Percentiles rank a stretch among this genome's conserved stretches.
Conservation (phyloP, 75 land plant genomes). For the Gnetum montanum region DNA sequence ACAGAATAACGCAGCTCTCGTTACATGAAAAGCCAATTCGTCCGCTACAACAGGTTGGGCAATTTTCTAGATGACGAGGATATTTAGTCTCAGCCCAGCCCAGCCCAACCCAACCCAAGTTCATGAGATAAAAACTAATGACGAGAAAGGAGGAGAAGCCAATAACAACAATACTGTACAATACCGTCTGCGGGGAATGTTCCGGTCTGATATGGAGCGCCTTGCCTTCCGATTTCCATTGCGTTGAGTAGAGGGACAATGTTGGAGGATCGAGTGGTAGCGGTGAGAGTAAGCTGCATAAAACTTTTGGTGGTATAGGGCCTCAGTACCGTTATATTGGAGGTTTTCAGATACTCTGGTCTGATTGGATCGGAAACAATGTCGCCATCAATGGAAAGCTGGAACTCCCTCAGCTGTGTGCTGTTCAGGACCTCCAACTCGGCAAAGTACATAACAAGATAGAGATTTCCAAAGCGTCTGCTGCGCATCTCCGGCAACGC, state of each 20-base stretch:
- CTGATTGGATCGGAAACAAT: neutral
- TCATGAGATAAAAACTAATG: too few species aligned
- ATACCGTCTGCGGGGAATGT: neutral
- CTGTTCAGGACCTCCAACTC: neutral
- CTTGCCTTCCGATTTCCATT: neutral
- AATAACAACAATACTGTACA: too few species aligned
- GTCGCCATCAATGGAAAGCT: neutral
- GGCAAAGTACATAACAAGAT: constrained; percentile 1
- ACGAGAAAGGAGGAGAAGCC: too few species aligned
- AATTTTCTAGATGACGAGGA: too few species aligned
- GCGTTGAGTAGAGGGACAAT: neutral
- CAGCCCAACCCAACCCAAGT: too few species aligned
- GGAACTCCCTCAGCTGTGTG: neutral
- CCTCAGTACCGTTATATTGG: neutral
- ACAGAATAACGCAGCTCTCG: too few species aligned
- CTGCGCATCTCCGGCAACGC: neutral
- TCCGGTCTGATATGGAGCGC: neutral
- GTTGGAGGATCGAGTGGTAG: neutral
- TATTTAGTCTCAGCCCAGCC: too few species aligned
- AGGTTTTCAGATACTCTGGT: neutral
- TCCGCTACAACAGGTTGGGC: too few species aligned
- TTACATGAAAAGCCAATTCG: too few species aligned
- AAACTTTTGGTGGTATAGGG: neutral
- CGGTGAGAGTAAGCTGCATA: neutral
- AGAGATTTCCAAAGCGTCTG: neutral